These are phyloP conservation scores for Microcos paniculata DNA, from an alignment of 345 rosid species.

Conservation along the genomic window DNA sequence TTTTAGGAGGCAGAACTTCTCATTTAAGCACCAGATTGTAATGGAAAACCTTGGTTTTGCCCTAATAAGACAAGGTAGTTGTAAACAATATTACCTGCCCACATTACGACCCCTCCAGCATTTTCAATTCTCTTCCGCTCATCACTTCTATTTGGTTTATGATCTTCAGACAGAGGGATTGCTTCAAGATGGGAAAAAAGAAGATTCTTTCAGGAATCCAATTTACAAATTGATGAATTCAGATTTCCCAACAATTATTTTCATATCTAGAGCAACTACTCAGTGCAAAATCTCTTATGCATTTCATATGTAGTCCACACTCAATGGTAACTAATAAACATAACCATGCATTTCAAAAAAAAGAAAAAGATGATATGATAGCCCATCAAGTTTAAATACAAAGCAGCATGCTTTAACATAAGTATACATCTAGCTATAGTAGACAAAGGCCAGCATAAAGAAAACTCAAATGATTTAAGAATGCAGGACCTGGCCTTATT, in stretches of 20 bases:
- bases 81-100: slow-evolving; percentile 73
- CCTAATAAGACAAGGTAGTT: slow-evolving; percentile 1
- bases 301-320: background rate
- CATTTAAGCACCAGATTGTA: background rate
- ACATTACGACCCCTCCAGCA: slow-evolving; percentile 96
- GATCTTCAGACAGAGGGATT: slow-evolving; percentile 97
- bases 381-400: background rate
- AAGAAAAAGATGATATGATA: background rate
- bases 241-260: background rate
- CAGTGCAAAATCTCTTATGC: background rate
- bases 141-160: slow-evolving; percentile 96
- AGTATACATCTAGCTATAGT: background rate
- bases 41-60: background rate
- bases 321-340: background rate
- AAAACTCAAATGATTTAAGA: background rate
- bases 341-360: background rate
- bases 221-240: background rate
- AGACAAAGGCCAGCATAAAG: background rate
- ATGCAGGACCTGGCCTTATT: background rate
- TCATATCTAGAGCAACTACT: background rate
- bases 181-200: slow-evolving; percentile 48
- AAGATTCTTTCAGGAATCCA: slow-evolving; percentile 13
- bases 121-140: slow-evolving; percentile 96
- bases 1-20: background rate
- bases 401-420: background rate